These are phyloP conservation scores for Pneumocystis jirovecii DNA, from an alignment of 1,139 yeast genomes.

Conservation along the genomic window DNA sequence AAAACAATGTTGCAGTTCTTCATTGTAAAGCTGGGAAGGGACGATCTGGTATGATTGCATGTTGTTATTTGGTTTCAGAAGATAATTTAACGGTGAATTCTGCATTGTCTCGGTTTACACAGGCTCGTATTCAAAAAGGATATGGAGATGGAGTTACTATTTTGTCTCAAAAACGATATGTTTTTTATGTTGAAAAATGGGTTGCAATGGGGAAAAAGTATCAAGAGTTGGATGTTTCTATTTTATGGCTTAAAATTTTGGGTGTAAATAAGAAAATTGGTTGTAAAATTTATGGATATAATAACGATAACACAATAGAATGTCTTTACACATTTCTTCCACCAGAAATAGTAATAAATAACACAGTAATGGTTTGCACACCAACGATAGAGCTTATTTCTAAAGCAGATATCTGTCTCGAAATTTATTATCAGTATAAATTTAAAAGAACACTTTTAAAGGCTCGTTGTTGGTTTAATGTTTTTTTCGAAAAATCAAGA, in stretches of 20 bases:
- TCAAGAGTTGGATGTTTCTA: constrained; percentile 16
- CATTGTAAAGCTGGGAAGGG: constrained; percentile 94
- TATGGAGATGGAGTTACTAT: constrained; percentile 61
- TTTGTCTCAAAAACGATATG: constrained; percentile 49
- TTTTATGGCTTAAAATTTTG: constrained; percentile 20
- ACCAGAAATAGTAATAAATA: neutral
- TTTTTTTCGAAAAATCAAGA: constrained; percentile 21
- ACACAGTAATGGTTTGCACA: neutral
- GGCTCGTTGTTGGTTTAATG: constrained; percentile 24
- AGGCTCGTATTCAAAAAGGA: constrained; percentile 41
- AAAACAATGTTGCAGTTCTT: constrained; percentile 43
- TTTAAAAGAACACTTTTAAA: constrained; percentile 14
- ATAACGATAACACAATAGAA: constrained; percentile 14
- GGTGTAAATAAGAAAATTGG: constrained; percentile 20
- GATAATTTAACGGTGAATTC: constrained; percentile 27
- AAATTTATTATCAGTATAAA: constrained; percentile 14
- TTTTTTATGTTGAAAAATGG: constrained; percentile 43
- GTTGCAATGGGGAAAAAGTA: constrained; percentile 15
- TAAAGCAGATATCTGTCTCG: constrained; percentile 9
- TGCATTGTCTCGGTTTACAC: constrained; percentile 41
- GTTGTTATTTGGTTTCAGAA: constrained; percentile 51
- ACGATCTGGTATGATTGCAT: constrained; percentile 62
- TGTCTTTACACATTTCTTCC: constrained; percentile 16
- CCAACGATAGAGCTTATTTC: constrained; percentile 1
- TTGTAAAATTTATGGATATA: constrained; percentile 18